phyloP scores from a whole-genome alignment of 2,329 filamentous ascomycete species.

The Aureobasidium sp. region DNA sequence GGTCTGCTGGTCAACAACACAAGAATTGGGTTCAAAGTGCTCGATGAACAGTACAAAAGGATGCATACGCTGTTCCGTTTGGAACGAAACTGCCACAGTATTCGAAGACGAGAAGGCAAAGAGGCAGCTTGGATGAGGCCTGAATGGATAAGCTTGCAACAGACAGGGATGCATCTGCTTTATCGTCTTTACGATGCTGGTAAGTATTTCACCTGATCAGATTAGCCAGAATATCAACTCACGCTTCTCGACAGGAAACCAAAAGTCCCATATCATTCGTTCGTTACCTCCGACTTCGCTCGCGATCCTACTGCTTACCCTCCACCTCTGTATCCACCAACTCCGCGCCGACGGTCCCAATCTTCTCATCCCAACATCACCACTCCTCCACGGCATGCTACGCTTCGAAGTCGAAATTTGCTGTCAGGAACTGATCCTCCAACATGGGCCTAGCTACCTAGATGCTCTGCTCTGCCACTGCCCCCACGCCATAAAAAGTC shows the following conservation, averaged over 20 bases:
- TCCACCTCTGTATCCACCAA: conserved; percentile 23
- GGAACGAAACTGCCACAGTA: conserved; percentile 22
- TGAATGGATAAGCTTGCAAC: conserved; percentile 23
- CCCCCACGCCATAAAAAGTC: not conserved
- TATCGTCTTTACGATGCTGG: conserved; percentile 23
- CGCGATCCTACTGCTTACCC: conserved; percentile 25
- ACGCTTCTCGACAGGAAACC: not conserved
- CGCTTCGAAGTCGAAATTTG: conserved; percentile 26
- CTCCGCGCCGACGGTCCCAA: conserved; percentile 23
- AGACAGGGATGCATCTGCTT: conserved; percentile 23
- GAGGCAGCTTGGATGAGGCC: conserved; percentile 24
- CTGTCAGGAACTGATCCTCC: conserved; percentile 24
- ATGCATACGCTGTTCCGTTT: conserved; percentile 15
- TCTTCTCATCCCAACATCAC: conserved; percentile 17
- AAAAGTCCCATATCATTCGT: conserved; percentile 18
- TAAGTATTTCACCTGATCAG: not conserved
- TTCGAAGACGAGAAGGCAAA: conserved; percentile 17
- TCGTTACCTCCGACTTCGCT: conserved; percentile 22
- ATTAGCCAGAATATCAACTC: not conserved
- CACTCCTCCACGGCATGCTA: conserved; percentile 3
- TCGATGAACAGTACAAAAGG: conserved; percentile 16
- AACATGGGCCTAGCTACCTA: conserved; percentile 23
- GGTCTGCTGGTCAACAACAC: no score
- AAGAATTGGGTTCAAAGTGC: conserved; percentile 16
- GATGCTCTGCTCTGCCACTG: conserved; percentile 17